phyloP scores from a whole-genome alignment of 2,329 filamentous ascomycete genomes.

The Thelonectria discophora region DNA sequence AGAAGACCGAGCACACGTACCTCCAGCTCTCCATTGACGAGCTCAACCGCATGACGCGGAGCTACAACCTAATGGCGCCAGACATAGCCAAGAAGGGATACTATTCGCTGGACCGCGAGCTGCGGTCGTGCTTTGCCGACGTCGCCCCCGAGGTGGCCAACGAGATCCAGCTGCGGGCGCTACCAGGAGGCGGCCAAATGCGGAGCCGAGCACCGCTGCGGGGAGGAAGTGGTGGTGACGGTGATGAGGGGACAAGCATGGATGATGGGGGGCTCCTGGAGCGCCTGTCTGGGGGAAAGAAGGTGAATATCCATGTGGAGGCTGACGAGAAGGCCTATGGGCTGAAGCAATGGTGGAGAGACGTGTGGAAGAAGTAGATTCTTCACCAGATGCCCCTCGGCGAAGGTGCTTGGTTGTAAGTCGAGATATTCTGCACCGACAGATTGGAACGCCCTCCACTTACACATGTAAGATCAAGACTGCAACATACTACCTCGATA shows the following conservation, averaged over 20 bases:
- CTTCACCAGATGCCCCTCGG: not conserved
- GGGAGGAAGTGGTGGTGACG: conserved; percentile 39
- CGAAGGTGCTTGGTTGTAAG: not conserved
- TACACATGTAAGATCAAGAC: not conserved
- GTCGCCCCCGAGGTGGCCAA: conserved; percentile 79
- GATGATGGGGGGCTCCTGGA: conserved; percentile 65
- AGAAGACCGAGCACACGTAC: conserved; percentile 76
- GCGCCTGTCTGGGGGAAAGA: conserved; percentile 61
- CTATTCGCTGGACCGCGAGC: conserved; percentile 82
- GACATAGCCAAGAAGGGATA: conserved; percentile 94
- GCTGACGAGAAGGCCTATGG: conserved; percentile 81
- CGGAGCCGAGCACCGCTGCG: conserved; percentile 45
- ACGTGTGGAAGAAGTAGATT: conserved; percentile 65
- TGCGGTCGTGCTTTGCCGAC: conserved; percentile 83
- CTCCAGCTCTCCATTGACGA: conserved; percentile 78
- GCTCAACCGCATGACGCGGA: conserved; percentile 81
- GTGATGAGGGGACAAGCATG: conserved; percentile 34
- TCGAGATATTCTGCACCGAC: not conserved
- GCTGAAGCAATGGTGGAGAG: conserved; percentile 87
- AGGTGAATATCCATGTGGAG: conserved; percentile 73
- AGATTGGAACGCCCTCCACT: not conserved
- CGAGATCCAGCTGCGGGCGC: conserved; percentile 76
- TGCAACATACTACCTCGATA: conserved; percentile 1
- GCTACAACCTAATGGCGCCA: conserved; percentile 95
- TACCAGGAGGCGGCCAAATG: conserved; percentile 43